These are phyloP conservation scores for Podaxis sp. DNA, from an alignment of 768 basidiomycete species.

Conservation along the genomic window DNA sequence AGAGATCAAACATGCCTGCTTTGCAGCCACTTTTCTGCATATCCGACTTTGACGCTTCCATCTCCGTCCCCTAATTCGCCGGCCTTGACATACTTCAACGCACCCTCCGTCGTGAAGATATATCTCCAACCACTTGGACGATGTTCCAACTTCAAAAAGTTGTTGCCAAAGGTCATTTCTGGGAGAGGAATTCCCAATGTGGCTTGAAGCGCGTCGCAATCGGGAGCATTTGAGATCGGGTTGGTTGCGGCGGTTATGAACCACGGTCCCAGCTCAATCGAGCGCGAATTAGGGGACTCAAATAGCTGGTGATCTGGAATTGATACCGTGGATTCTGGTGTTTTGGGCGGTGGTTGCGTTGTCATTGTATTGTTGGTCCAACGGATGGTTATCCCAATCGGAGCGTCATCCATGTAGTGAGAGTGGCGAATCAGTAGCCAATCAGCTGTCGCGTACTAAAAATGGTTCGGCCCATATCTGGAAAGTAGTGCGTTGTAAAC, in stretches of 20 bases:
- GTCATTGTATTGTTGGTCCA: not conserved
- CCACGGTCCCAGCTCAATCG: constrained; percentile 69
- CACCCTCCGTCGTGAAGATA: constrained; percentile 61
- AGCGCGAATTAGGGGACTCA: constrained; percentile 67
- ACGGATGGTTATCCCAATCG: not conserved
- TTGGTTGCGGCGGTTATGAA: constrained; percentile 63
- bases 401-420: not conserved
- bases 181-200: constrained; percentile 76
- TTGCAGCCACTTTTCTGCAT: constrained; percentile 92
- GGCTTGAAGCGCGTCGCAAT: constrained; percentile 67
- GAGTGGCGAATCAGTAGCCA: not conserved
- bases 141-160: constrained; percentile 67
- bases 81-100: constrained; percentile 68
- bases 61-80: constrained; percentile 77
- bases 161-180: constrained; percentile 96
- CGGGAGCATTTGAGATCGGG: constrained; percentile 74
- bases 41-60: constrained; percentile 90
- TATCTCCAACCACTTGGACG: constrained; percentile 58
- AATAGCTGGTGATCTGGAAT: constrained; percentile 60
- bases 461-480: not conserved
- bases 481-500: not conserved
- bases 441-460: not conserved
- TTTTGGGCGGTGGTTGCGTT: not conserved
- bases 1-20: constrained; percentile 57
- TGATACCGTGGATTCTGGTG: constrained; percentile 22